Evolutionary conservation across 2,329 filamentous ascomycete species (phyloP).

Genomic region (Clarireedia paspali): DNA sequence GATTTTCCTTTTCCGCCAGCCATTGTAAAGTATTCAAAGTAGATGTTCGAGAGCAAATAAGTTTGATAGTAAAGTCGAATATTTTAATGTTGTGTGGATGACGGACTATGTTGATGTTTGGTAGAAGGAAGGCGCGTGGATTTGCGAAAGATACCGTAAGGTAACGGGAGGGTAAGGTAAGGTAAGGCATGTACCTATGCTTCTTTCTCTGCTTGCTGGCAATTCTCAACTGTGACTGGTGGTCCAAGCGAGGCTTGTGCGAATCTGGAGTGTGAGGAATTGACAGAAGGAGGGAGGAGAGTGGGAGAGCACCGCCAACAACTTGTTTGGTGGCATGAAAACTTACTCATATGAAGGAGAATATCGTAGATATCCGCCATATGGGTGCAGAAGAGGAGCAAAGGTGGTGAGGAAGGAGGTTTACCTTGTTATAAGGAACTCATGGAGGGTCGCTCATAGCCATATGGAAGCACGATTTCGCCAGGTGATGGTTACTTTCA

Average conservation of each 20-base stretch:
- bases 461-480: conserved; percentile 1
- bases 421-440: not conserved
- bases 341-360: not conserved
- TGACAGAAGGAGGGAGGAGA: conserved; percentile 4
- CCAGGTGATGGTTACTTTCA: conserved; percentile 6
- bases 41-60: not conserved
- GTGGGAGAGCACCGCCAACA: conserved; percentile 5
- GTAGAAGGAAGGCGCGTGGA: conserved; percentile 5
- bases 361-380: not conserved
- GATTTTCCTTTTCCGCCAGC: conserved; percentile 32
- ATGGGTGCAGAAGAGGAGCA: not conserved
- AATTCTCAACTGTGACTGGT: conserved; percentile 9
- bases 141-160: conserved; percentile 4
- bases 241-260: conserved; percentile 8
- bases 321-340: not conserved
- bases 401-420: not conserved
- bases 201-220: conserved; percentile 5
- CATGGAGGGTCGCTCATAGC: not conserved
- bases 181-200: conserved; percentile 1
- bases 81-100: conserved; percentile 3
- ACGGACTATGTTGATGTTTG: conserved; percentile 10
- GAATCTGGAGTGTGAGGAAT: conserved; percentile 1
- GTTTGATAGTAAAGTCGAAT: conserved; percentile 12
- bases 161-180: conserved; percentile 2
- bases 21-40: conserved; percentile 20